phyloP scores from a whole-genome alignment of 352 stramenopile genomes.

The Phytophthora palmivora region DNA sequence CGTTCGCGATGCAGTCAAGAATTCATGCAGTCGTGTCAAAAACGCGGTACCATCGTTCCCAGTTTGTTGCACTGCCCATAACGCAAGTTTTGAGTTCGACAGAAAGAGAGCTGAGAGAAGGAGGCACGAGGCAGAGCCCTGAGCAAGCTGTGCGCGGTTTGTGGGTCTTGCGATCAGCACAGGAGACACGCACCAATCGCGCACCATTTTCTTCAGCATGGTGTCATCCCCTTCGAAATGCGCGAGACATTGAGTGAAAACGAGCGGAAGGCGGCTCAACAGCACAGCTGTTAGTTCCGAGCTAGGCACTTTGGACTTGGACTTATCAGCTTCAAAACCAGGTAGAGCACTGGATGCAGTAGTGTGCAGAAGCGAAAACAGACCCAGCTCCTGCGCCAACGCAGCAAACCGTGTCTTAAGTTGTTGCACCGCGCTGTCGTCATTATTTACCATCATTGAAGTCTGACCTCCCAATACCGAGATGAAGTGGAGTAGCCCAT shows the following conservation, averaged over 20 bases:
- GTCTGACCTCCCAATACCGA: conserved; percentile 46
- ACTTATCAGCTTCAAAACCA: conserved; percentile 15
- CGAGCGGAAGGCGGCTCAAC: conserved; percentile 74
- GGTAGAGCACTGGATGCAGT: conserved; percentile 60
- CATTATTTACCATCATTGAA: conserved; percentile 12
- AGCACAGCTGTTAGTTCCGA: conserved; percentile 52
- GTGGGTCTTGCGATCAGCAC: conserved; percentile 52
- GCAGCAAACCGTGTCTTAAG: conserved; percentile 54
- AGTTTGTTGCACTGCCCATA: conserved; percentile 76
- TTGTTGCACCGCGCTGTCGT: conserved; percentile 31
- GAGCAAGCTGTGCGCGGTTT: conserved; percentile 56
- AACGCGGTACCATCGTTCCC: conserved; percentile 68
- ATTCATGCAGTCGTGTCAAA: conserved; percentile 58
- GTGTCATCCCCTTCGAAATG: conserved; percentile 74
- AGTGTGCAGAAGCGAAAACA: conserved; percentile 80
- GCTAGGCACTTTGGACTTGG: conserved; percentile 9
- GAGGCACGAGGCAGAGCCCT: conserved; percentile 69
- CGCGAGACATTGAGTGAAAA: conserved; percentile 88
- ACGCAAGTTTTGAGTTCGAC: conserved; percentile 82
- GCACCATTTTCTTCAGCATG: conserved; percentile 71
- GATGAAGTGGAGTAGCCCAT: conserved; percentile 80
- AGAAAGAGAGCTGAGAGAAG: conserved; percentile 82
- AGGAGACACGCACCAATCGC: conserved; percentile 72
- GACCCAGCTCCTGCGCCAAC: conserved; percentile 72
- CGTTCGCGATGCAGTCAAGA: conserved; percentile 63